phyloP scores from a whole-genome alignment of 2,329 filamentous ascomycete species.

The Aspergillus texensis region DNA sequence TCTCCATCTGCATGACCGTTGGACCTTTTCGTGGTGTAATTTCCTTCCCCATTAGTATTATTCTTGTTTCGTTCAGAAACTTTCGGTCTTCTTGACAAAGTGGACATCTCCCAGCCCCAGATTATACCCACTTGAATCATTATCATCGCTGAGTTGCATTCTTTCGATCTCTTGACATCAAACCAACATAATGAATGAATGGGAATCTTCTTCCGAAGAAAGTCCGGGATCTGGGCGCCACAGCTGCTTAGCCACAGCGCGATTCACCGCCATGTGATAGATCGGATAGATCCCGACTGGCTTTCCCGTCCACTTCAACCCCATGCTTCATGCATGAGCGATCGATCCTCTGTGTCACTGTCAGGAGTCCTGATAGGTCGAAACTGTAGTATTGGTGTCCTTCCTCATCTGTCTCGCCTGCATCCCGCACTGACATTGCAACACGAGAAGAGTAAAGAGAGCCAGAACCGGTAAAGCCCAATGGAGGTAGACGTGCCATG shows the following conservation, averaged over 20 bases:
- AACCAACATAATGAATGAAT: no score
- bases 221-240: constrained; percentile 11
- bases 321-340: constrained; percentile 16
- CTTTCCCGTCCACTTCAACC: constrained; percentile 4
- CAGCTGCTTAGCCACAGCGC: constrained; percentile 4
- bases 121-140: not conserved
- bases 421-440: not conserved
- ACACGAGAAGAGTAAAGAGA: not conserved
- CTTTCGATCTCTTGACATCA: not conserved
- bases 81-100: not conserved
- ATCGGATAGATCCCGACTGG: constrained; percentile 21
- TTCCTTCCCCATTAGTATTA: not conserved
- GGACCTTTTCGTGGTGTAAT: not conserved
- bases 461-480: not conserved
- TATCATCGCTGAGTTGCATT: not conserved
- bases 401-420: not conserved
- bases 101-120: not conserved
- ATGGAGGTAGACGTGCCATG: not conserved
- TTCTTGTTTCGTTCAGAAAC: no score
- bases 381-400: not conserved
- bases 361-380: not conserved
- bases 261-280: constrained; percentile 37
- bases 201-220: not conserved
- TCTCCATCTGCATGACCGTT: not conserved
- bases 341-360: constrained; percentile 6